Conservation (phyloP, 768 basidiomycete genomes). For the Trametopsis cervina region DNA sequence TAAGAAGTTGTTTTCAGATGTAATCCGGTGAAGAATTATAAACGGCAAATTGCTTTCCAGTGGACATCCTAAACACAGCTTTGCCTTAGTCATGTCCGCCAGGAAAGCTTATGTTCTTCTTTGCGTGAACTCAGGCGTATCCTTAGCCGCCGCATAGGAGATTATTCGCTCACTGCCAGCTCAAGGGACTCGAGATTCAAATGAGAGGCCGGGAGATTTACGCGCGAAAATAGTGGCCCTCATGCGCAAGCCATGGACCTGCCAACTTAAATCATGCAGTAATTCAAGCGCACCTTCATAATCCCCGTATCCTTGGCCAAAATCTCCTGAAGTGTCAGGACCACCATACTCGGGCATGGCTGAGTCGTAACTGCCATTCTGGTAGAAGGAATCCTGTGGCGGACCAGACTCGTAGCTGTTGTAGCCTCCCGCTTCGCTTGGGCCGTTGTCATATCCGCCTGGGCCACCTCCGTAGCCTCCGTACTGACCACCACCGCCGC, state of each 20-base stretch:
- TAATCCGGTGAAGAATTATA: not conserved
- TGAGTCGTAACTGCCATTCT: slow-evolving; percentile 55
- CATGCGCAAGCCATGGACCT: slow-evolving; percentile 1
- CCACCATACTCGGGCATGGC: slow-evolving; percentile 47
- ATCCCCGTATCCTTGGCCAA: slow-evolving; percentile 54
- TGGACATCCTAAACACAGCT: not conserved
- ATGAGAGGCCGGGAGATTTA: too few relatives aligned
- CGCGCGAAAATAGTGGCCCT: slow-evolving; percentile 4
- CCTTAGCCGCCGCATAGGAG: slow-evolving; percentile 12
- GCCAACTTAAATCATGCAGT: slow-evolving; percentile 35
- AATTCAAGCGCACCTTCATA: slow-evolving; percentile 85
- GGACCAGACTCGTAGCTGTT: slow-evolving; percentile 57
- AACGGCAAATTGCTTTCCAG: not conserved
- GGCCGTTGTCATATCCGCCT: slow-evolving; percentile 58
- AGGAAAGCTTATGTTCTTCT: not conserved
- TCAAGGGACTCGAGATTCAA: slow-evolving; percentile 5
- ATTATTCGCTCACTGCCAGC: slow-evolving; percentile 10
- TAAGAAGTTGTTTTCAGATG: slow-evolving; percentile 13
- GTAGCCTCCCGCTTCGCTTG: slow-evolving; percentile 59
- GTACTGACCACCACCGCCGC: slow-evolving; percentile 32
- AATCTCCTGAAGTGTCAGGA: slow-evolving; percentile 40
- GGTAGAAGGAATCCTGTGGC: slow-evolving; percentile 60
- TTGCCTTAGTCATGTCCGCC: not conserved
- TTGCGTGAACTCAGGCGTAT: not conserved
- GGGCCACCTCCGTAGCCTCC: slow-evolving; percentile 45